Conservation (phyloP, 2,329 filamentous ascomycete genomes). For the Chaetomium olivaceum region DNA sequence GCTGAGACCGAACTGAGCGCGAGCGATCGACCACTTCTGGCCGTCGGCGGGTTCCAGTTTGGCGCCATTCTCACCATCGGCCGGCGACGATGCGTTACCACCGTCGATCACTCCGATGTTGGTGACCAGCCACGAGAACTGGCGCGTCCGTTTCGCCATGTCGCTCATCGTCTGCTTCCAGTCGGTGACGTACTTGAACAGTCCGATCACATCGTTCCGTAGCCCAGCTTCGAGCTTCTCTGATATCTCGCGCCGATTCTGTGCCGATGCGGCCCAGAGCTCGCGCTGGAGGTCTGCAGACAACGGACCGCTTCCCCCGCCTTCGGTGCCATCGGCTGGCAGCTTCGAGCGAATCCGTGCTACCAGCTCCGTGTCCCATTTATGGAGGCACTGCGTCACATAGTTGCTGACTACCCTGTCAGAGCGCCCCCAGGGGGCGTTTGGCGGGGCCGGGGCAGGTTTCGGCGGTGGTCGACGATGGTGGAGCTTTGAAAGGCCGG, state of each 20-base stretch:
- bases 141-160: conserved; percentile 35
- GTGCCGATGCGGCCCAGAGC: conserved; percentile 37
- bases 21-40: conserved; percentile 34
- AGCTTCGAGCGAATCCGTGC: neutral
- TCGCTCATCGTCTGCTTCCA: conserved; percentile 38
- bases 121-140: conserved; percentile 40
- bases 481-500: neutral
- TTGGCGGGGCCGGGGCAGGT: neutral
- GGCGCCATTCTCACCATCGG: no score
- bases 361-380: neutral
- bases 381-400: neutral
- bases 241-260: conserved; percentile 35
- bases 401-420: neutral
- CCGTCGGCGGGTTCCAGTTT: neutral
- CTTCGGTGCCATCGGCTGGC: neutral
- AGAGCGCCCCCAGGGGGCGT: neutral
- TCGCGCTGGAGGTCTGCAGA: conserved; percentile 35
- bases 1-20: conserved; percentile 37
- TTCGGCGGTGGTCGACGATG: neutral
- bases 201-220: conserved; percentile 38
- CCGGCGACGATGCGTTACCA: neutral
- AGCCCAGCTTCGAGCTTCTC: conserved; percentile 33
- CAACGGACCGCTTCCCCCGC: neutral
- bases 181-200: conserved; percentile 40
- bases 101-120: conserved; percentile 42